Conservation (phyloP, 2,329 filamentous ascomycete genomes). For the Fusarium illudens region DNA sequence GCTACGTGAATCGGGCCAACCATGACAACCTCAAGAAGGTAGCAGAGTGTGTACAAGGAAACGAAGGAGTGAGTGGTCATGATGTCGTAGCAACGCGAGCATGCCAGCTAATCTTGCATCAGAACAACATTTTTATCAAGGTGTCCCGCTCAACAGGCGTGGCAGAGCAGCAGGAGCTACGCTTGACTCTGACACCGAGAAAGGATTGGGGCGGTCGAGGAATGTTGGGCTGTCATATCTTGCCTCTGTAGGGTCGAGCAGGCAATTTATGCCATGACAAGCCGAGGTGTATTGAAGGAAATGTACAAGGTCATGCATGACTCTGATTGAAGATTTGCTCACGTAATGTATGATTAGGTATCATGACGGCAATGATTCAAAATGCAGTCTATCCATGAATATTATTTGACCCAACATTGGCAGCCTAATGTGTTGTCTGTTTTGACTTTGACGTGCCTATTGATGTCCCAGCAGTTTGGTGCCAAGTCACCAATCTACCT, state of each 20-base stretch:
- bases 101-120: conserved; percentile 38
- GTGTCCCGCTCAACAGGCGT: conserved; percentile 60
- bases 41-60: conserved; percentile 87
- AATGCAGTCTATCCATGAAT: neutral
- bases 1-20: conserved; percentile 82
- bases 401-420: neutral
- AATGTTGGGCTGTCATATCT: conserved; percentile 87
- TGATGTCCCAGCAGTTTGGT: conserved; percentile 1
- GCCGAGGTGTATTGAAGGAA: neutral
- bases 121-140: conserved; percentile 78
- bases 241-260: conserved; percentile 68
- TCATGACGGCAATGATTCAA: neutral
- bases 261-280: neutral
- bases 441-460: neutral
- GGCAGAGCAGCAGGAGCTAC: conserved; percentile 63
- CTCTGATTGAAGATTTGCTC: neutral
- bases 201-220: conserved; percentile 91
- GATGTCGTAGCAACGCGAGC: neutral
- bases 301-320: neutral
- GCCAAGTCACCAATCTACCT: conserved; percentile 1
- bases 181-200: conserved; percentile 77
- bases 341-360: neutral
- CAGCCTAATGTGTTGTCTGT: neutral
- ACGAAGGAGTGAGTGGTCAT: conserved; percentile 77
- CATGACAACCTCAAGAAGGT: conserved; percentile 87